Base-by-base conservation (phyloP, 2,329 filamentous ascomycete species). In the Diaporthe citriasiana region DNA sequence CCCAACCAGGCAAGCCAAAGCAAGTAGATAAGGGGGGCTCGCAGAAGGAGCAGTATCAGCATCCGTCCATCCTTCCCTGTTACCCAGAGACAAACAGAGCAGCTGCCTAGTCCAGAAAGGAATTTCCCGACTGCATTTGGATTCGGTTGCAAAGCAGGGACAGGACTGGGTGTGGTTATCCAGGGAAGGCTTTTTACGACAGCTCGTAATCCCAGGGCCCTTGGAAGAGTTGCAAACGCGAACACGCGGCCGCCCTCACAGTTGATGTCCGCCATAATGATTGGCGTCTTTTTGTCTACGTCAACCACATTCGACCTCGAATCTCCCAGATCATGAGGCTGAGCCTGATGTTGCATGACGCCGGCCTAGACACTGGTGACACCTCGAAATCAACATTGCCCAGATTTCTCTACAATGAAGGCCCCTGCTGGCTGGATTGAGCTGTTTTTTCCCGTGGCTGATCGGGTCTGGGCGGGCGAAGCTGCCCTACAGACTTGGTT, bases 311-410 rank as follows among this genome's bases (percentile, higher is more conserved):
- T 65, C 59, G 27, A 66, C 45, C 45, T 51, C 63, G 63, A 51
- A 51, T 27, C 33, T 51, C 13, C 33, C 63, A 30, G 45, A 51
- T 17, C 22, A 45, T 51, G 60, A 66, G 45, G 42, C 60, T 66
- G 63, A 51, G 45, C 12, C 30, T 66, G 42, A 25, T 19, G 60
- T 45, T 35, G 63, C 45, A 66, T 35, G 33, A 25, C 22, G 40
- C 27, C 22, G 60, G 30, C 60, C 51, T 30, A 51, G 33, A 66
- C 30, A 66, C 22, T 51, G 63, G 63, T 66, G 30, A 40, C 33
- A 66, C 45, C 45, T 51, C 47, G 35, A 35, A 65, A 35, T 33
- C 35, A 66, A 66, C 51, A 38, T 66, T 66, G 59, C 45, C 63
- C 63, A 9, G 5, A 15, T 19, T 17, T 30, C 9, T 9, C 19